These are phyloP conservation scores for Sarcocystis neurona DNA, from an alignment of 169 alveolate genomes.

Conservation along the genomic window DNA sequence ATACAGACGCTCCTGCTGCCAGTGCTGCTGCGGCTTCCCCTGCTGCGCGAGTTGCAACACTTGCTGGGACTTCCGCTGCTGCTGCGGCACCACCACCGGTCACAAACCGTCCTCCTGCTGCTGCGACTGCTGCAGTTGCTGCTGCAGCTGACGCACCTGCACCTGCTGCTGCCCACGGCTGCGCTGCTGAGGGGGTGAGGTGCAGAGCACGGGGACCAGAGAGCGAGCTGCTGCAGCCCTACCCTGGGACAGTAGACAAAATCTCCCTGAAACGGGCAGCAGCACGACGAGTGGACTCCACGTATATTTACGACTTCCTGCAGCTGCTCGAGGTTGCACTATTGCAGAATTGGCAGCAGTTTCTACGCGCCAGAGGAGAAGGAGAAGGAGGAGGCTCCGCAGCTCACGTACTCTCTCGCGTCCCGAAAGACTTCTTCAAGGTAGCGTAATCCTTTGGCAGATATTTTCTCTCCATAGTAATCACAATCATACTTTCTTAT, in stretches of 20 bases:
- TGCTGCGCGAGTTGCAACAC: too few species aligned
- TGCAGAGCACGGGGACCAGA: too few species aligned
- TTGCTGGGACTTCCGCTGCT: too few species aligned
- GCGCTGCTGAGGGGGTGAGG: too few species aligned
- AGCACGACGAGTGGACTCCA: conserved; percentile 66
- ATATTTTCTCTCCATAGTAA: background rate
- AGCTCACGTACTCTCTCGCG: background rate
- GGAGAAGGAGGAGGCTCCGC: conserved; percentile 25
- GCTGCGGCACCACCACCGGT: too few species aligned
- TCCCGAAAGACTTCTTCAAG: conserved; percentile 33
- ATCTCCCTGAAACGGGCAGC: conserved; percentile 47
- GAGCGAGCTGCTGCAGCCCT: too few species aligned
- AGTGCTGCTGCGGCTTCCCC: too few species aligned
- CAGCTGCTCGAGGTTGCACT: conserved; percentile 72
- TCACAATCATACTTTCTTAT: too few species aligned
- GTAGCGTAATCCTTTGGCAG: background rate
- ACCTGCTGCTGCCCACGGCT: background rate
- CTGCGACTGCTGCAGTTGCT: conserved; percentile 15
- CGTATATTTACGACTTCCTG: conserved; percentile 71
- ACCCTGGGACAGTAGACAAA: conserved; percentile 39
- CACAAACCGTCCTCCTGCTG: background rate
- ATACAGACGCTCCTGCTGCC: too few species aligned
- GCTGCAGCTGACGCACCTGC: background rate
- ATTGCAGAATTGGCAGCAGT: conserved; percentile 63
- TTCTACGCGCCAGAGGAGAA: background rate